Conservation (phyloP, 352 stramenopile species). For the Aphanomyces invadans region DNA sequence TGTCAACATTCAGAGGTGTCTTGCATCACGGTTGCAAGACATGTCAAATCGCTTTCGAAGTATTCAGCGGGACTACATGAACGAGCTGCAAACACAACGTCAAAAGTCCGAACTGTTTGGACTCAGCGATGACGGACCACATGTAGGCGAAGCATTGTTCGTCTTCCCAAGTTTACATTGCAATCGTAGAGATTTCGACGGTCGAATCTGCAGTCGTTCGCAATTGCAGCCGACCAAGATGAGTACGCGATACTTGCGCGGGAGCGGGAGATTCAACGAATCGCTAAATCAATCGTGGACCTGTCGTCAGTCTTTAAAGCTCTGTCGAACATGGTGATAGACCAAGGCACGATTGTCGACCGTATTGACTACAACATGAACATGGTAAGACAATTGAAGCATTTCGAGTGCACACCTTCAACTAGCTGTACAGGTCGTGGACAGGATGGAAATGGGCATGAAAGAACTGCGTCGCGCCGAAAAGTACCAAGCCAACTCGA, state of each 20-base stretch:
- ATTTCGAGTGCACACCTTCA: not conserved
- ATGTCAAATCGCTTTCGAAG: constrained; percentile 58
- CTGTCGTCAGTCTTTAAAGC: constrained; percentile 74
- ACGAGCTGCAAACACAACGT: constrained; percentile 63
- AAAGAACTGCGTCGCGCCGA: constrained; percentile 54
- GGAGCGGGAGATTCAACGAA: constrained; percentile 69
- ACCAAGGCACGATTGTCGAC: constrained; percentile 74
- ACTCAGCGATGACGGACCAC: constrained; percentile 31
- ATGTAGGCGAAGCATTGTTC: constrained; percentile 8
- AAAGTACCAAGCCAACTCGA: constrained; percentile 51
- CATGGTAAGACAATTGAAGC: constrained; percentile 33
- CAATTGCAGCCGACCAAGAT: constrained; percentile 25
- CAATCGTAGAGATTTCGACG: no score
- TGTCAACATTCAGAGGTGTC: constrained; percentile 58
- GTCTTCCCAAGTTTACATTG: no score
- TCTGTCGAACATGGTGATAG: constrained; percentile 74
- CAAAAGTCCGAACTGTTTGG: constrained; percentile 62
- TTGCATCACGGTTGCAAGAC: constrained; percentile 49
- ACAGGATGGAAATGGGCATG: constrained; percentile 46
- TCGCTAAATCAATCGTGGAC: constrained; percentile 54
- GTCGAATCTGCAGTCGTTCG: not conserved
- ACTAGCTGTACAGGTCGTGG: constrained; percentile 38
- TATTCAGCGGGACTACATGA: constrained; percentile 61
- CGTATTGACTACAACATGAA: constrained; percentile 86
- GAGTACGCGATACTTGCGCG: constrained; percentile 36